Evolutionary conservation across 2,329 filamentous ascomycete species (phyloP).

Genomic region (Plenodomus lindquistii): DNA sequence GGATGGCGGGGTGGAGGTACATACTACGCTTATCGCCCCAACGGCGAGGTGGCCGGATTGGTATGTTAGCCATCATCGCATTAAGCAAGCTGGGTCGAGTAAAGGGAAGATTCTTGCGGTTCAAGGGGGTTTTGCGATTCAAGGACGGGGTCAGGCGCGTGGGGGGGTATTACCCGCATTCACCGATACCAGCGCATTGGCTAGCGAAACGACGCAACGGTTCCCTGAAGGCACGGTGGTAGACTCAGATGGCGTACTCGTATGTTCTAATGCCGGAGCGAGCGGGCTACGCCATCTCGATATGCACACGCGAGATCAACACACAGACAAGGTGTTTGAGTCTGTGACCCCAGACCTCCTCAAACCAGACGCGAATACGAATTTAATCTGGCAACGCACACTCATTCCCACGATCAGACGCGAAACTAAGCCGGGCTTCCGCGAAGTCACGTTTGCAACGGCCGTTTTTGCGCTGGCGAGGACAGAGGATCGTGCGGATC

Average conservation of each 20-base stretch:
- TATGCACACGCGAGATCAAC: too few species aligned
- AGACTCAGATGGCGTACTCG: conserved; percentile 6
- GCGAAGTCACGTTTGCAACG: conserved; percentile 7
- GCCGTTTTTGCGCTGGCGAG: conserved; percentile 32
- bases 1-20: conserved; percentile 29
- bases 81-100: conserved; percentile 12
- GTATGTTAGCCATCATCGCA: conserved; percentile 29
- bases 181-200: background rate
- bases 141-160: conserved; percentile 23
- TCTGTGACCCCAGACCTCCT: conserved; percentile 15
- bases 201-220: background rate
- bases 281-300: conserved; percentile 30
- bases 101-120: conserved; percentile 9
- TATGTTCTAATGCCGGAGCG: conserved; percentile 34
- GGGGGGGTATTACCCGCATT: conserved; percentile 24
- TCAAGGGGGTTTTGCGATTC: conserved; percentile 37
- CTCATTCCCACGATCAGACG: conserved; percentile 31
- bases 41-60: conserved; percentile 34
- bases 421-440: background rate
- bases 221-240: conserved; percentile 27
- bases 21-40: conserved; percentile 29
- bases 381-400: conserved; percentile 40
- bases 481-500: conserved; percentile 11
- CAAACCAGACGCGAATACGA: conserved; percentile 43
- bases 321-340: too few species aligned